Percentiles rank a stretch among this genome's conserved stretches.
phyloP scores from a whole-genome alignment of 495 filamentous ascomycete species.

The Penicillium cataractarum region DNA sequence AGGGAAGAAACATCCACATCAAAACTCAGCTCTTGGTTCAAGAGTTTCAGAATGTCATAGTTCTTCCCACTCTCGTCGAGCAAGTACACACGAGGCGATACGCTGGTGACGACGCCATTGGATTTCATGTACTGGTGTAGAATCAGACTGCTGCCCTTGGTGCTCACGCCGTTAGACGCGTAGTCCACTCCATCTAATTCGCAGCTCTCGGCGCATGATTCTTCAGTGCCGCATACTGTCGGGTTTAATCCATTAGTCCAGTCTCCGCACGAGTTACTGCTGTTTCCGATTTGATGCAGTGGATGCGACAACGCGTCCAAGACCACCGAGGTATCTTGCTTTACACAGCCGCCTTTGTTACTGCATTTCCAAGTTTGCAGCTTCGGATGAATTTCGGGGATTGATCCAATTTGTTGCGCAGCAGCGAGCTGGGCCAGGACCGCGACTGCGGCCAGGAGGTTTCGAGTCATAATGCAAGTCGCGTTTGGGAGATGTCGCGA shows the following conservation, averaged over 20 bases:
- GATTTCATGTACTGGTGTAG: slow-evolving; percentile 46
- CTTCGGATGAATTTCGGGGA: slow-evolving; percentile 37
- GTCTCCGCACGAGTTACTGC: slow-evolving; percentile 21
- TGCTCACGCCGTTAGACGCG: slow-evolving; percentile 46
- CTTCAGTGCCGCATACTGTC: slow-evolving; percentile 49
- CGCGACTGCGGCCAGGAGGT: neutral
- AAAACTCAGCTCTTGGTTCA: slow-evolving; percentile 63
- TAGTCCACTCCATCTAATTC: slow-evolving; percentile 57
- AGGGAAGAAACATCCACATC: slow-evolving; percentile 65
- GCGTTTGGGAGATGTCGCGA: neutral
- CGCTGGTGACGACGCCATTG: slow-evolving; percentile 34
- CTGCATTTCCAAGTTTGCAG: slow-evolving; percentile 48
- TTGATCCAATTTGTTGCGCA: slow-evolving; percentile 30
- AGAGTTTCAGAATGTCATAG: slow-evolving; percentile 62
- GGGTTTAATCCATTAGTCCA: slow-evolving; percentile 47
- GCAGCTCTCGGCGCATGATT: slow-evolving; percentile 54
- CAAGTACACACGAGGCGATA: slow-evolving; percentile 63
- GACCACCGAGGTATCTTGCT: slow-evolving; percentile 44
- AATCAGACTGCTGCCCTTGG: slow-evolving; percentile 43
- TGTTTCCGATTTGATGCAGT: slow-evolving; percentile 46
- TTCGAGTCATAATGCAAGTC: slow-evolving; percentile 5
- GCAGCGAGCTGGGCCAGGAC: slow-evolving; percentile 23
- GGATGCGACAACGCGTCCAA: slow-evolving; percentile 46
- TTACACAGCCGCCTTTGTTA: slow-evolving; percentile 35
- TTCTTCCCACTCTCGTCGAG: slow-evolving; percentile 55